Base-by-base conservation (phyloP, 805 yeast species). In the Danielia reshetovae region DNA sequence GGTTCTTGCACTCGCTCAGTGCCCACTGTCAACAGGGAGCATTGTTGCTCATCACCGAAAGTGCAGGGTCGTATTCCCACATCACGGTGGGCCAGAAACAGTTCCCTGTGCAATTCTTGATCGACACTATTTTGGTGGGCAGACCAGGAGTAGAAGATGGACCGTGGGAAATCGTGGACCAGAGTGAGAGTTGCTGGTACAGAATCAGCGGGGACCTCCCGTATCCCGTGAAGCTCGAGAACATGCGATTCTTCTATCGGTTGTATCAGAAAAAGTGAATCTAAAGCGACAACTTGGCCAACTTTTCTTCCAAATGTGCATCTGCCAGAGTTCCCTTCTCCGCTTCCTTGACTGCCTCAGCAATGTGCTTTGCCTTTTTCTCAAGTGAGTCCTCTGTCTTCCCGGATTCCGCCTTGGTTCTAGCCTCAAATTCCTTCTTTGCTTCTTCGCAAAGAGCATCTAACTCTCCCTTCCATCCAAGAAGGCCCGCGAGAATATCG, bases 11-110 rank as follows among this genome's bases (percentile, higher is more conserved):
- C 17, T 28, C 59, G 8, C 56, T 87, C 38, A 70, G 75, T 35
- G 43, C 51, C 4, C 27, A 52, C 6, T 85, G 94, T 56, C 52
- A 58, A 23, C 36, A 55, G 1, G 93, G 89, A 0, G 60, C 85
- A 11, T 56, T 73, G 18, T 57, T 87, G 23, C 63, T 88, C 29
- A 76, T 87, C 16, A 75, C 85, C 2, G 96, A 87, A 51, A 81
- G 93, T 60, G 96, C 96, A 0, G 96, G 96, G 0, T 83, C 94
- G 7, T 87, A 80, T 57, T 85, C 95, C 1, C 81, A 85, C 48
- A 83, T 87, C 24, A 70, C 77, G 2, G 72, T 87, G 27, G 95
- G 95, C 3, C 57, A 75, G 19, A 86, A 82, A 54, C 74, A 66
- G 45, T 87, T 87, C 62, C 96, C 96, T 0, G 80, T 87, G 3